Evolutionary conservation across 2,329 filamentous ascomycete species (phyloP).

Genomic region (Apiospora saccharicola): DNA sequence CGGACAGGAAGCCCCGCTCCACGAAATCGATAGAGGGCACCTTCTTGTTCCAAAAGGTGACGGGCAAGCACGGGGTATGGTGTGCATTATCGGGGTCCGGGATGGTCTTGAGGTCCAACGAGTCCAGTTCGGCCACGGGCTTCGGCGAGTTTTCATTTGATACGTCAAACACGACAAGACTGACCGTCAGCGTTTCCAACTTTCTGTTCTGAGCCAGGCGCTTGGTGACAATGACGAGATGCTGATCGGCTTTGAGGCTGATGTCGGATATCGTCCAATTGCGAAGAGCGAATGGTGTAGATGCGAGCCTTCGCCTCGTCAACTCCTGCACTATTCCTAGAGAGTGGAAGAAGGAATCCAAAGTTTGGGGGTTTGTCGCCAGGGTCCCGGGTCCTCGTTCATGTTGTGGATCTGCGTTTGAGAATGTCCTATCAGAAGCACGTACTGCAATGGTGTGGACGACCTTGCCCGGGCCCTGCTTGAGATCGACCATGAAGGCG

Average conservation of each 20-base stretch:
- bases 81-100: neutral
- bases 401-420: neutral
- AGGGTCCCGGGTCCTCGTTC: neutral
- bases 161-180: neutral
- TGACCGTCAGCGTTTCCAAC: neutral
- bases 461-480: neutral
- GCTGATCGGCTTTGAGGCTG: neutral
- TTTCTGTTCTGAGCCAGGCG: neutral
- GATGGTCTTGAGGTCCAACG: neutral
- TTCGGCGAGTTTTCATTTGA: neutral
- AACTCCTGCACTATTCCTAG: neutral
- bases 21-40: neutral
- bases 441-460: neutral
- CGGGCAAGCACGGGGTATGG: neutral
- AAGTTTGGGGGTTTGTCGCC: neutral
- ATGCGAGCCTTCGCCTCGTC: neutral
- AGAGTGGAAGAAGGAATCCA: neutral
- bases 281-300: neutral
- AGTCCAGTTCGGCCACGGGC: neutral
- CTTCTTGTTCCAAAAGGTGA: neutral
- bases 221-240: neutral
- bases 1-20: neutral
- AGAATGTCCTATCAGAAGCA: neutral
- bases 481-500: neutral
- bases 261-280: neutral